Evolutionary conservation across 345 rosid genomes (phyloP).

Genomic region (Ceriops decandra): DNA sequence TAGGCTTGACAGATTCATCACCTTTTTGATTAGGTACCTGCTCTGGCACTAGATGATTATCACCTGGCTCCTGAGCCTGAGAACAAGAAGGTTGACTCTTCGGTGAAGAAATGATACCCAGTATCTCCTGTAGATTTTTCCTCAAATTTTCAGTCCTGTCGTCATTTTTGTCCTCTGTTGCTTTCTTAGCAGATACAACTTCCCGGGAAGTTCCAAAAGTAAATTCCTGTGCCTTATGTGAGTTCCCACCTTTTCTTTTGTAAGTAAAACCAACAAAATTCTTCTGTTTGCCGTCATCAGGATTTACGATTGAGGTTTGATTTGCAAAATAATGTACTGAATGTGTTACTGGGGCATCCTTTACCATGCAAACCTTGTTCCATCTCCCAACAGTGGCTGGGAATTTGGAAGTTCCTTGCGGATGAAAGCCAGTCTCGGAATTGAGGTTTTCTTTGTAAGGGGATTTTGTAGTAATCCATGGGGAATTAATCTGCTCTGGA

Average conservation of each 20-base stretch:
- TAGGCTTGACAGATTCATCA: slow-evolving; percentile 25
- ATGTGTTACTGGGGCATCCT: slow-evolving; percentile 33
- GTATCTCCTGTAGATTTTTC: slow-evolving; percentile 74
- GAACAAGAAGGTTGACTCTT: slow-evolving; percentile 46
- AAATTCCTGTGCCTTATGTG: slow-evolving; percentile 43
- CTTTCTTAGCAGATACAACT: slow-evolving; percentile 32
- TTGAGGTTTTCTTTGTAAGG: slow-evolving; percentile 32
- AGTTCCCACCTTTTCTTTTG: slow-evolving; percentile 38
- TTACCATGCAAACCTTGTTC: slow-evolving; percentile 35
- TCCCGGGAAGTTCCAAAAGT: slow-evolving; percentile 41
- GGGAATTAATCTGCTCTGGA: slow-evolving; percentile 43
- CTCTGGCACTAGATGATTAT: slow-evolving; percentile 32
- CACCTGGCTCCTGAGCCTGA: slow-evolving; percentile 35
- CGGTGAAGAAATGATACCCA: slow-evolving; percentile 62
- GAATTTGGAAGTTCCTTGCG: slow-evolving; percentile 30
- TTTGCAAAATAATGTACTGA: slow-evolving; percentile 30
- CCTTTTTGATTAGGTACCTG: slow-evolving; percentile 25
- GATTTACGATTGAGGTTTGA: slow-evolving; percentile 33
- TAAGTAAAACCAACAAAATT: slow-evolving; percentile 33
- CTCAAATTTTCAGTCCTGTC: slow-evolving; percentile 57
- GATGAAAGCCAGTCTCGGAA: slow-evolving; percentile 28
- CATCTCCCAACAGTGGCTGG: slow-evolving; percentile 29
- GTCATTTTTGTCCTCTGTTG: slow-evolving; percentile 30
- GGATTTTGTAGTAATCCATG: slow-evolving; percentile 55
- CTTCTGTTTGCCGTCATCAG: slow-evolving; percentile 30